phyloP scores from a whole-genome alignment of 129 eudicot species.

The Centrapalus pauciflorus region DNA sequence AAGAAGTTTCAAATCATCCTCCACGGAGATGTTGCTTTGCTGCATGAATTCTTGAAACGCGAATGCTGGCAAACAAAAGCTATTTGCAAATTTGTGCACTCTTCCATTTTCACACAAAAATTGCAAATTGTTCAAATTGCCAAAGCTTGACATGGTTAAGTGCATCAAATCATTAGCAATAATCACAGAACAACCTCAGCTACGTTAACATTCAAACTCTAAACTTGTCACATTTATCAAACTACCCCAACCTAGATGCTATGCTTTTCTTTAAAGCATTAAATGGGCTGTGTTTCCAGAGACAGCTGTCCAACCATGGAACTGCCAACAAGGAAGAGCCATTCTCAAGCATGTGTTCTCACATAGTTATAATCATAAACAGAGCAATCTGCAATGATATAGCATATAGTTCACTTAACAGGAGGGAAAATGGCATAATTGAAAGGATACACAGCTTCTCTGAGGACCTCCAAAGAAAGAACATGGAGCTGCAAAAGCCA shows the following conservation, averaged over 20 bases:
- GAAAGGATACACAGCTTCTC: slow-evolving; percentile 96
- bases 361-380: not conserved
- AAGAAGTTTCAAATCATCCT: slow-evolving; percentile 26
- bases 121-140: slow-evolving; percentile 89
- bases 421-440: not conserved
- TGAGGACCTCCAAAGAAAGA: slow-evolving; percentile 92
- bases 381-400: slow-evolving; percentile 6
- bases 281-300: not conserved
- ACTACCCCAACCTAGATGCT: slow-evolving; percentile 8
- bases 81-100: slow-evolving; percentile 93
- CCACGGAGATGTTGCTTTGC: slow-evolving; percentile 18
- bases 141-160: slow-evolving; percentile 79
- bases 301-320: not conserved
- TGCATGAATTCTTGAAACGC: slow-evolving; percentile 72
- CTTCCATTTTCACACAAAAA: slow-evolving; percentile 92
- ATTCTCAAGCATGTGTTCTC: slow-evolving; percentile 5
- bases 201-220: slow-evolving; percentile 10
- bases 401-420: slow-evolving; percentile 11
- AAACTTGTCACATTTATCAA: slow-evolving; percentile 1
- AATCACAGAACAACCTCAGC: not conserved
- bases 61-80: slow-evolving; percentile 87
- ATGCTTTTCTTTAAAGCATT: slow-evolving; percentile 5
- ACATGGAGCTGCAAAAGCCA: slow-evolving; percentile 72
- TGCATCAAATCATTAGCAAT: slow-evolving; percentile 22
- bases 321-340: not conserved